These are phyloP conservation scores for Sistotremastrum suecicum DNA, from an alignment of 768 basidiomycete species.

Conservation along the genomic window DNA sequence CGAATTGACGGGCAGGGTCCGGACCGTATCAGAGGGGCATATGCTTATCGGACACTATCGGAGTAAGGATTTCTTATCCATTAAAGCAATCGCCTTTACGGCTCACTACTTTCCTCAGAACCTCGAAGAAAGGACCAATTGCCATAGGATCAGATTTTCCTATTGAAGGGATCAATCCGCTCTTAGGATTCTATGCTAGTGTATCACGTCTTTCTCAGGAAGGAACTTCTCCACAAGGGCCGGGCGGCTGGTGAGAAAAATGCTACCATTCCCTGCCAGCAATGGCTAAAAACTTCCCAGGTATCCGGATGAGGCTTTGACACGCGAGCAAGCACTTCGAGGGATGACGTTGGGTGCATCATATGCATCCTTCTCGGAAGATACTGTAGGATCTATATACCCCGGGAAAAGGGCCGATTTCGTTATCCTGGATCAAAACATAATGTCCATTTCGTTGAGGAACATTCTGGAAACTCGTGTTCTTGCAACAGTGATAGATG, in stretches of 20 bases:
- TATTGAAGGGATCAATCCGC: conserved; percentile 79
- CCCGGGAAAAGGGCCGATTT: conserved; percentile 81
- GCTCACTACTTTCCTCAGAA: conserved; percentile 18
- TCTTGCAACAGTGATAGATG: conserved; percentile 62
- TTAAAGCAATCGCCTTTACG: background rate
- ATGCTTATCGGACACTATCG: conserved; percentile 74
- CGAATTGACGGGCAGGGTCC: conserved; percentile 39
- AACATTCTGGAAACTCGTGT: conserved; percentile 60
- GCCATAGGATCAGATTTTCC: conserved; percentile 92
- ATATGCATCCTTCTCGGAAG: conserved; percentile 72
- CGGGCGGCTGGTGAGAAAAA: conserved; percentile 57
- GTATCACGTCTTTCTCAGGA: conserved; percentile 53
- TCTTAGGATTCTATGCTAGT: conserved; percentile 84
- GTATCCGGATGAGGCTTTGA: conserved; percentile 64
- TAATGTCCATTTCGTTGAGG: conserved; percentile 46
- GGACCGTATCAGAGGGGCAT: conserved; percentile 73
- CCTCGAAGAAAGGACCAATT: conserved; percentile 39
- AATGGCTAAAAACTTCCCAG: conserved; percentile 22
- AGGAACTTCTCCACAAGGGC: conserved; percentile 73
- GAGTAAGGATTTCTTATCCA: conserved; percentile 28
- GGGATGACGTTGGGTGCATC: conserved; percentile 88
- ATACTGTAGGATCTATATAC: conserved; percentile 53
- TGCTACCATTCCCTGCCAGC: background rate
- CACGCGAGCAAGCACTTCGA: conserved; percentile 69
- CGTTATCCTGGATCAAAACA: conserved; percentile 67